Percentiles rank a stretch among this genome's conserved stretches.
phyloP scores from a whole-genome alignment of 2,329 filamentous ascomycete genomes.

The Diaporthe citrichinensis region DNA sequence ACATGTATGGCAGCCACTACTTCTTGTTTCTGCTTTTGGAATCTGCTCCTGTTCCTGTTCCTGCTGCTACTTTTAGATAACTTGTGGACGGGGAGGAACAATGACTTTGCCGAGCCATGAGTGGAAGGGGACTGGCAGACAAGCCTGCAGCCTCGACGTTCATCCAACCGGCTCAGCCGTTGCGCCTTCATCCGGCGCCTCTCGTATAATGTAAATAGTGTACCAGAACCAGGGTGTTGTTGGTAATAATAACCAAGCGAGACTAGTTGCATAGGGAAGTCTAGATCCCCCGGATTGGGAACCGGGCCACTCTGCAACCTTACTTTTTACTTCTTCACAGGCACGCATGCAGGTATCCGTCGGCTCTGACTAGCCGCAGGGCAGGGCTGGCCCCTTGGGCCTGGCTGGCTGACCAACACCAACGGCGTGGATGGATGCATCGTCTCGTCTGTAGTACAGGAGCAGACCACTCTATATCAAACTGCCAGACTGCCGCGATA shows the following conservation, averaged over 20 bases:
- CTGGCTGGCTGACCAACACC: neutral
- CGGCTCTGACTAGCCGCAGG: neutral
- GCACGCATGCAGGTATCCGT: neutral
- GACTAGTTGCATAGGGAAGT: neutral
- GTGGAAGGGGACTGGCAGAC: neutral
- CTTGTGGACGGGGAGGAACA: neutral
- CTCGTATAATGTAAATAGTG: neutral
- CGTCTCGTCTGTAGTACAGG: neutral
- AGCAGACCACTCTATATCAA: conserved; percentile 11
- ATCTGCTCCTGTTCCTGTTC: neutral
- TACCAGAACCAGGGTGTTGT: neutral
- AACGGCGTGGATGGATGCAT: neutral
- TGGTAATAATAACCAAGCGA: neutral
- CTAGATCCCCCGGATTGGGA: neutral
- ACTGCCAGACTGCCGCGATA: conserved; percentile 23
- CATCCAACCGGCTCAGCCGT: conserved; percentile 2
- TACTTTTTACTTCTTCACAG: neutral
- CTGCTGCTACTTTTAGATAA: neutral
- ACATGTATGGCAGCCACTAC: neutral
- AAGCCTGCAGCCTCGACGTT: neutral
- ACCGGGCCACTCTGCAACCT: conserved; percentile 7
- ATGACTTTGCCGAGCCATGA: neutral
- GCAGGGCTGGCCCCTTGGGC: neutral
- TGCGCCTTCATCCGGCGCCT: neutral
- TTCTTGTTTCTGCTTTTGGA: neutral